Evolutionary conservation across 495 filamentous ascomycete species (phyloP).

Genomic region (Geoglossum glabrum): DNA sequence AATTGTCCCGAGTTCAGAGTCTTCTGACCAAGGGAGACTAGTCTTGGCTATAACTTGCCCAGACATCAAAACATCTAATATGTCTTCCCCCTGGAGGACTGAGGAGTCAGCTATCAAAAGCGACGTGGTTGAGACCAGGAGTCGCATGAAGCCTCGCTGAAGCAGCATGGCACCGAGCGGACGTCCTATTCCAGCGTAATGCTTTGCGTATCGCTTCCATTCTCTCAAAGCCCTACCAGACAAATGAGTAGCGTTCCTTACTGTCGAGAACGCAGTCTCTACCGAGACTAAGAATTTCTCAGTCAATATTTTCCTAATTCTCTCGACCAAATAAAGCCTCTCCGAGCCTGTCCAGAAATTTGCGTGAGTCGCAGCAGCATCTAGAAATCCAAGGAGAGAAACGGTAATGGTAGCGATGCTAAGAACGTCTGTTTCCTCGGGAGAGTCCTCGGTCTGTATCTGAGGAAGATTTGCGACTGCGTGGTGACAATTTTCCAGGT

Average conservation of each 20-base stretch:
- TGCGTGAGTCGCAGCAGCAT: constrained; percentile 53
- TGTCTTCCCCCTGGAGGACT: constrained; percentile 35
- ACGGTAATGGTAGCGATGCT: constrained; percentile 51
- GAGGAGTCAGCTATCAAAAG: constrained; percentile 41
- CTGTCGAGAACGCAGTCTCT: constrained; percentile 70
- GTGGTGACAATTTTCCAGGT: constrained; percentile 38
- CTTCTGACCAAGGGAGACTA: constrained; percentile 2
- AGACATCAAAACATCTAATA: constrained; percentile 58
- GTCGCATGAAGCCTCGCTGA: constrained; percentile 65
- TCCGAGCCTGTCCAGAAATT: constrained; percentile 60
- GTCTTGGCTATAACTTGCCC: constrained; percentile 14
- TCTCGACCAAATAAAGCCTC: constrained; percentile 45
- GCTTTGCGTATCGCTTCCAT: constrained; percentile 68
- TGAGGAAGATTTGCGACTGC: constrained; percentile 4
- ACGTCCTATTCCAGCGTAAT: constrained; percentile 57
- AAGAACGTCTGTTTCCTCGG: constrained; percentile 27
- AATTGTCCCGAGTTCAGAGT: neutral
- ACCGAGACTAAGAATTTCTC: constrained; percentile 66
- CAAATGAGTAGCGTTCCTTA: constrained; percentile 36
- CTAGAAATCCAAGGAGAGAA: constrained; percentile 72
- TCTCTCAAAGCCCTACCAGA: constrained; percentile 34
- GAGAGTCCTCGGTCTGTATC: neutral
- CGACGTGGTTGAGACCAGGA: constrained; percentile 61
- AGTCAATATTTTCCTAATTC: constrained; percentile 50
- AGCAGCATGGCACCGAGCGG: constrained; percentile 86